phyloP scores from a whole-genome alignment of 805 yeast genomes.

The Komagataella populi region DNA sequence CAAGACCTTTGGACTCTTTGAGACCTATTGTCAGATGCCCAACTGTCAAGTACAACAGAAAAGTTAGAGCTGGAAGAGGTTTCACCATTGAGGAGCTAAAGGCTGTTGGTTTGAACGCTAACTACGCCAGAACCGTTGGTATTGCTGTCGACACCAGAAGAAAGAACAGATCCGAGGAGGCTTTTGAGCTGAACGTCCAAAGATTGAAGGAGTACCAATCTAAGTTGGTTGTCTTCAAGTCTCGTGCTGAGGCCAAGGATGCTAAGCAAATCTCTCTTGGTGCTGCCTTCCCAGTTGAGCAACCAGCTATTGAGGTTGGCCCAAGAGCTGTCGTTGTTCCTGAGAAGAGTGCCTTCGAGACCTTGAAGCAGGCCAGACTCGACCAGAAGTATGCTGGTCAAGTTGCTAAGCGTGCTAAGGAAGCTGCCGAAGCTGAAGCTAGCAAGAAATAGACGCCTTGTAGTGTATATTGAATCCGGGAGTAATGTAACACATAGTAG shows the following conservation, averaged over 20 bases:
- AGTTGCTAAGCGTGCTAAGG: slow-evolving; percentile 96
- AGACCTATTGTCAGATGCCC: slow-evolving; percentile 99
- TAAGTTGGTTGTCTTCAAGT: slow-evolving; percentile 92
- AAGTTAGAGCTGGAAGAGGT: slow-evolving; percentile 99
- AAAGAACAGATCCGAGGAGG: slow-evolving; percentile 95
- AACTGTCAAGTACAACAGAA: slow-evolving; percentile 98
- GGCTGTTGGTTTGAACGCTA: slow-evolving; percentile 89
- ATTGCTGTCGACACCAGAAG: slow-evolving; percentile 99
- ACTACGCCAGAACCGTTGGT: slow-evolving; percentile 97
- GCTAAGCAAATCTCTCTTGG: slow-evolving; percentile 63
- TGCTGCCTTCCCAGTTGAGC: slow-evolving; percentile 85
- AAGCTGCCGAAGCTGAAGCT: slow-evolving; percentile 98
- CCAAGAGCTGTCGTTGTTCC: slow-evolving; percentile 83
- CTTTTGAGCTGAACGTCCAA: slow-evolving; percentile 86
- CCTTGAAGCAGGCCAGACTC: slow-evolving; percentile 92
- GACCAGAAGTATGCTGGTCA: slow-evolving; percentile 89
- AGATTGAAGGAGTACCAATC: slow-evolving; percentile 95
- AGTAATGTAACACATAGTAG: not conserved
- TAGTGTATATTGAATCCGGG: not conserved
- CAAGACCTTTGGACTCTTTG: slow-evolving; percentile 92
- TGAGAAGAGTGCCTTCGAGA: slow-evolving; percentile 71
- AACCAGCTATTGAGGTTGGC: slow-evolving; percentile 55
- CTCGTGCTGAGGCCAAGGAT: slow-evolving; percentile 66
- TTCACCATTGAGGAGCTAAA: slow-evolving; percentile 95
- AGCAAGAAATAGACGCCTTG: slow-evolving; percentile 68